These are phyloP conservation scores for Hemileccinum hortonii DNA, from an alignment of 1,284 basidiomycete genomes.

Conservation along the genomic window DNA sequence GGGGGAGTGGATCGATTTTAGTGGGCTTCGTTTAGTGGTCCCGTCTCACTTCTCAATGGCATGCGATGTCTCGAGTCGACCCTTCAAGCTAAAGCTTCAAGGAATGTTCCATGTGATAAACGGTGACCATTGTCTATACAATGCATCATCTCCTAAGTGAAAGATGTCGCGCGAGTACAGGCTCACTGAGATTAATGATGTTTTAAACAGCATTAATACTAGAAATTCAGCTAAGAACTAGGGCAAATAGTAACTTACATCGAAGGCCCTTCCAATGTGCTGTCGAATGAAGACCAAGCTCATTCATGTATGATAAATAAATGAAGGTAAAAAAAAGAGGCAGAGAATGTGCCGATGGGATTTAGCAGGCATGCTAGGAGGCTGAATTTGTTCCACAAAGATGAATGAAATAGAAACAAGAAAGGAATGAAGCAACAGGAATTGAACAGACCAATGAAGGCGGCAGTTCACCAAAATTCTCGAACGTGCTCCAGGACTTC, in stretches of 20 bases:
- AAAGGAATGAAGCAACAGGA: conserved; percentile 21
- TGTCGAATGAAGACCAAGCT: conserved; percentile 18
- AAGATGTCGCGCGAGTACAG: conserved; percentile 20
- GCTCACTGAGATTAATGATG: conserved; percentile 33
- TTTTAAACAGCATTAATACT: conserved; percentile 36
- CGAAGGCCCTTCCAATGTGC: conserved; percentile 27
- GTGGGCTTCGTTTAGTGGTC: too few relatives aligned
- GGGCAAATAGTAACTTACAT: conserved; percentile 29
- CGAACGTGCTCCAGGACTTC: conserved; percentile 78
- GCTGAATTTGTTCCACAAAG: conserved; percentile 17
- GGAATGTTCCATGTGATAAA: neutral
- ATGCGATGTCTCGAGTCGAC: too few relatives aligned
- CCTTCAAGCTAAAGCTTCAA: too few relatives aligned
- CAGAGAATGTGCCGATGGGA: conserved; percentile 6
- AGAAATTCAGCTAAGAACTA: conserved; percentile 22
- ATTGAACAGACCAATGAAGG: conserved; percentile 10
- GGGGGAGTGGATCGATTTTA: too few relatives aligned
- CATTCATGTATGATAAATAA: conserved; percentile 29
- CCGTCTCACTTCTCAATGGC: too few relatives aligned
- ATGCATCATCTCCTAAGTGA: neutral
- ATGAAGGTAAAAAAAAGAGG: conserved; percentile 6
- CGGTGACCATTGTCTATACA: neutral
- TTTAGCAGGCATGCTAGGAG: conserved; percentile 7
- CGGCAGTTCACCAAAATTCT: conserved; percentile 52
- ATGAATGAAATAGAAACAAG: conserved; percentile 14